Evolutionary conservation across 768 basidiomycete species (phyloP).

Genomic region (Rhodocollybia butyracea): DNA sequence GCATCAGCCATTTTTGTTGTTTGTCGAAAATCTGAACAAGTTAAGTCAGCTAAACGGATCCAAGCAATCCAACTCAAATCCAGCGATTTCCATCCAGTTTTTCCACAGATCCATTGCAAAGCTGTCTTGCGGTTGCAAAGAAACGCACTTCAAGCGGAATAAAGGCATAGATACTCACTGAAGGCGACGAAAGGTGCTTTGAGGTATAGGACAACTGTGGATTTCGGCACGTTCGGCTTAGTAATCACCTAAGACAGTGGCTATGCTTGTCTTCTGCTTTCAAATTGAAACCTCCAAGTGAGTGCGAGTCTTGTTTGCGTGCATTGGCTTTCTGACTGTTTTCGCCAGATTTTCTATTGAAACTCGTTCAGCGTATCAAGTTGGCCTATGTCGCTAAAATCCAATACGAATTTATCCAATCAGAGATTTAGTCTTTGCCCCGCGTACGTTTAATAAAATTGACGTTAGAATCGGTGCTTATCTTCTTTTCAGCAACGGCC

Average conservation of each 20-base stretch:
- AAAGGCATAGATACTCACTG: neutral
- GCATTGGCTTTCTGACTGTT: neutral
- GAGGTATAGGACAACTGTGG: neutral
- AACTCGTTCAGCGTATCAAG: slow-evolving; percentile 41
- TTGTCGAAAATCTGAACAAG: slow-evolving; percentile 15
- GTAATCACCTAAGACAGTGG: no score
- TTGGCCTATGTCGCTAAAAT: slow-evolving; percentile 84
- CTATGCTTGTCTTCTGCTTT: neutral
- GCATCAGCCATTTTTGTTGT: slow-evolving; percentile 71
- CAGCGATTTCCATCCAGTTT: neutral
- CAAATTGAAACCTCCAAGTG: slow-evolving; percentile 3
- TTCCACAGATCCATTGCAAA: neutral
- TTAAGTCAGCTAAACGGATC: slow-evolving; percentile 38
- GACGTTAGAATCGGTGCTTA: neutral
- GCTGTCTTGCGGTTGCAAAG: neutral
- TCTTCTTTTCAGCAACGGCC: slow-evolving; percentile 70
- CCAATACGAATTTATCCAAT: slow-evolving; percentile 66
- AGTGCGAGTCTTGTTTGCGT: neutral
- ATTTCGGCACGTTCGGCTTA: no score
- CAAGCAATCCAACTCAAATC: slow-evolving; percentile 47
- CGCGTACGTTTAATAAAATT: slow-evolving; percentile 57
- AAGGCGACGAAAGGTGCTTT: slow-evolving; percentile 3
- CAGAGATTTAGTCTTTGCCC: slow-evolving; percentile 92
- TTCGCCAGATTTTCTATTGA: neutral
- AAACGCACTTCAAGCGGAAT: neutral